Evolutionary conservation across 768 basidiomycete genomes (phyloP), one percentile per base, ranked within the genome.

Genomic region (Lactifluus hygrophoroides): DNA sequence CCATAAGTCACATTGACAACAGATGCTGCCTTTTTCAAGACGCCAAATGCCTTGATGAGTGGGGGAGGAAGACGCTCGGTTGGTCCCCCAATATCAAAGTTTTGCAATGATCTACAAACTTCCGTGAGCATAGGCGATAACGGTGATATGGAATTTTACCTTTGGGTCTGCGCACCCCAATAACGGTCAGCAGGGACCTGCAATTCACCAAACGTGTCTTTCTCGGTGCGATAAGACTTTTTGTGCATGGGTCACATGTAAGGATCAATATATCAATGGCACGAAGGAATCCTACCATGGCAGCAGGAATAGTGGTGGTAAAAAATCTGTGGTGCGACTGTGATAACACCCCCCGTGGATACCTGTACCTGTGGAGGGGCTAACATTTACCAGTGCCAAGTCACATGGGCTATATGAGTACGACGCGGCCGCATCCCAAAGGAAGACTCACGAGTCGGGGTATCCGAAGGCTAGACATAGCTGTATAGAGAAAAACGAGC

Each of bases 101-200:
- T 99, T 72, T 94, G 89, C 61, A 98, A 77, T 19, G 93, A 95
- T 45, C 92, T 91, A 65, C 17, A 51, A 3, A 37, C 11, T n/a
- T 17, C 21, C 37, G 28, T 54, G n/a, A 58, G 21, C 21, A n/a
- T 51, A 59, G 28, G 46, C 25, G 28, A 32, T 25, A 25, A 23
- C 32, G 5, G 21, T 37, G 45, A 43, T 43, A 47, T 25, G 21
- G 8, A 50, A 16, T 68, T 74, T 23, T 65, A 88, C 90, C 96
- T 80, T 69, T 98, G 95, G 14, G 96, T 99, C 73, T 98, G 96
- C 17, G 94, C 94, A 59, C 96, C 96, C 93, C 94, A 99, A 74
- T 98, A 97, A 57, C 86, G 82, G 59, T 89, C 85, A 16, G 80
- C 81, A 25, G 89, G 88, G 25, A 99, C 96, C 65, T 88, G 80